These are phyloP conservation scores for Tothia fuscella DNA, from an alignment of 2,329 filamentous ascomycete genomes.

Conservation along the genomic window DNA sequence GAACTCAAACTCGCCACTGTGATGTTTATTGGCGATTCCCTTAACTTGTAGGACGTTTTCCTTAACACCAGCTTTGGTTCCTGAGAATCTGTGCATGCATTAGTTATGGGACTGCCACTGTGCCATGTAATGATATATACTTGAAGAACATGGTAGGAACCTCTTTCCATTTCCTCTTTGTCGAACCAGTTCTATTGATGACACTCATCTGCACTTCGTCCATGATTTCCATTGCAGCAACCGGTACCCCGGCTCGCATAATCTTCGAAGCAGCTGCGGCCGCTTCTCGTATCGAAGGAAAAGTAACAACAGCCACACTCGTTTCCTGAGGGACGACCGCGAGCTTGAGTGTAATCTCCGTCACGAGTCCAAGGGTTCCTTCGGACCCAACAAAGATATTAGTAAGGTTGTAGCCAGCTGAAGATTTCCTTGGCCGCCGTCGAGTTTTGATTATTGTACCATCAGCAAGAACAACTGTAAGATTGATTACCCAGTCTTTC, in stretches of 20 bases:
- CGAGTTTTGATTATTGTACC: conserved; percentile 83
- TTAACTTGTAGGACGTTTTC: conserved; percentile 65
- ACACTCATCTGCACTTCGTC: conserved; percentile 80
- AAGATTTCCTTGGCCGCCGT: conserved; percentile 68
- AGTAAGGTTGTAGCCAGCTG: conserved; percentile 75
- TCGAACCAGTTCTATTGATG: conserved; percentile 62
- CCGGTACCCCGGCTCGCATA: conserved; percentile 61
- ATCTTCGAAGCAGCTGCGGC: conserved; percentile 62
- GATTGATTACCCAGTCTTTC: conserved; percentile 80
- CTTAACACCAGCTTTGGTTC: conserved; percentile 59
- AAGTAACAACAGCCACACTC: conserved; percentile 68
- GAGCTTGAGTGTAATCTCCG: conserved; percentile 71
- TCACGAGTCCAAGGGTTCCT: conserved; percentile 69
- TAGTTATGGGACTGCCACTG: conserved; percentile 14
- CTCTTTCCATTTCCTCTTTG: conserved; percentile 62
- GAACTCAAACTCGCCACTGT: conserved; percentile 43
- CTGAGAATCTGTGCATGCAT: conserved; percentile 47
- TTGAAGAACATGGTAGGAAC: conserved; percentile 73
- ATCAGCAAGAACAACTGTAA: conserved; percentile 83
- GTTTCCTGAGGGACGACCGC: conserved; percentile 64
- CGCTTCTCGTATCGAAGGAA: conserved; percentile 64
- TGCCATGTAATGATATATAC: conserved; percentile 27
- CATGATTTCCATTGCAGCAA: conserved; percentile 76
- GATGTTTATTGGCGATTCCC: conserved; percentile 51
- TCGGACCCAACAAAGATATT: conserved; percentile 70